Conservation (phyloP, 2,329 filamentous ascomycete genomes). For the Blastomyces percursus region DNA sequence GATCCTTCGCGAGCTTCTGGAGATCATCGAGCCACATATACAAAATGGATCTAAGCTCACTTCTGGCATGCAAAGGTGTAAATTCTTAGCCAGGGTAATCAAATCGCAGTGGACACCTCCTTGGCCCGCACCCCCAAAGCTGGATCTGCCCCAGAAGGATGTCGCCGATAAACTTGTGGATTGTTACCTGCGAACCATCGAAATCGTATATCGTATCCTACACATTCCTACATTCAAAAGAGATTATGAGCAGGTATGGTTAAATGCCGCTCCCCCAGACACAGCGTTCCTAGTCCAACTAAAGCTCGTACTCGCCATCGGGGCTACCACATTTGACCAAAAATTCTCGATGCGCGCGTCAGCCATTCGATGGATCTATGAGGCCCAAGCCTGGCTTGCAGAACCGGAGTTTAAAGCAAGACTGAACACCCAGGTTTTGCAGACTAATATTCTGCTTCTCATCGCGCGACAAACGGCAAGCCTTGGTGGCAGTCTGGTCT, state of each 20-base stretch:
- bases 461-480: conserved; percentile 25
- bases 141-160: conserved; percentile 35
- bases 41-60: conserved; percentile 27
- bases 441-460: conserved; percentile 25
- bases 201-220: conserved; percentile 47
- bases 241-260: conserved; percentile 48
- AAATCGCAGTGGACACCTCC: conserved; percentile 28
- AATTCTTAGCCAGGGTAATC: conserved; percentile 40
- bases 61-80: conserved; percentile 37
- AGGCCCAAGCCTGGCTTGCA: conserved; percentile 26
- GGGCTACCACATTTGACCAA: conserved; percentile 37
- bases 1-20: conserved; percentile 20
- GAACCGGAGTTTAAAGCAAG: conserved; percentile 24
- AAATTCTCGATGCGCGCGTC: conserved; percentile 20
- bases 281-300: conserved; percentile 39
- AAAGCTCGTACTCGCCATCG: conserved; percentile 29
- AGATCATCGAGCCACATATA: conserved; percentile 18
- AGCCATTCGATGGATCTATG: conserved; percentile 36
- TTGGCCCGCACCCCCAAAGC: conserved; percentile 18
- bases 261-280: conserved; percentile 29
- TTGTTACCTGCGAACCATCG: conserved; percentile 46
- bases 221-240: conserved; percentile 47
- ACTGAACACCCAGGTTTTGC: conserved; percentile 23
- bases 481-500: conserved; percentile 25
- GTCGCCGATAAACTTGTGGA: conserved; percentile 44